phyloP scores from a whole-genome alignment of 1,284 basidiomycete genomes.

The Heliocybe sulcata region DNA sequence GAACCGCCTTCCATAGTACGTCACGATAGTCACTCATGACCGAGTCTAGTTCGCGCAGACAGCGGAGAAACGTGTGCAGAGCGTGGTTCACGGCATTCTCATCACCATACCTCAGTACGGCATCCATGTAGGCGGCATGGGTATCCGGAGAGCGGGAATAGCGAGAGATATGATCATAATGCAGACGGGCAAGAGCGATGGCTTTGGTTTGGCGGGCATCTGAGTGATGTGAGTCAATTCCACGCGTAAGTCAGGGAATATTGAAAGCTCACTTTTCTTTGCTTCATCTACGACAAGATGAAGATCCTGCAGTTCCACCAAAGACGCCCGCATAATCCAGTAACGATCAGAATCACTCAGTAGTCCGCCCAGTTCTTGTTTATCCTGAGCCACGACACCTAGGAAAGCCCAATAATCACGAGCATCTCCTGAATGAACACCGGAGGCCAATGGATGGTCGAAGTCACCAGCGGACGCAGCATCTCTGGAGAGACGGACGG shows the following conservation, averaged over 20 bases:
- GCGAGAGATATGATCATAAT: conserved; percentile 13
- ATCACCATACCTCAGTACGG: not conserved
- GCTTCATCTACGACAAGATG: not conserved
- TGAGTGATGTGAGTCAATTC: not conserved
- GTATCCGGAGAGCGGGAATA: conserved; percentile 10
- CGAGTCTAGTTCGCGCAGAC: conserved; percentile 6
- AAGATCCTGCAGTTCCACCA: conserved; percentile 9
- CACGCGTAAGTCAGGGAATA: conserved; percentile 7
- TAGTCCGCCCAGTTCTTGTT: conserved; percentile 15
- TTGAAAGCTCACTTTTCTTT: conserved; percentile 14
- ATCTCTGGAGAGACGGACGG: conserved; percentile 16
- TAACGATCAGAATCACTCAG: conserved; percentile 28
- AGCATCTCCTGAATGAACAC: conserved; percentile 10
- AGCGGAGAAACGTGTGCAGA: conserved; percentile 9
- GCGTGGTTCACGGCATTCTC: not conserved
- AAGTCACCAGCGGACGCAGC: conserved; percentile 7
- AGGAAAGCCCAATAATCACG: conserved; percentile 30
- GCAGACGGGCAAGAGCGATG: conserved; percentile 14
- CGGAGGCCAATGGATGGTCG: conserved; percentile 18
- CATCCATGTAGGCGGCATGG: conserved; percentile 18
- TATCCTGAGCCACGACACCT: conserved; percentile 18
- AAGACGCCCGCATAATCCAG: conserved; percentile 30
- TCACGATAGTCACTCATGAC: conserved; percentile 8
- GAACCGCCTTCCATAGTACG: conserved; percentile 8
- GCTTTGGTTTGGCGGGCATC: conserved; percentile 3